phyloP scores from a whole-genome alignment of 257 asterid species.

The Solanum chiquidenum region DNA sequence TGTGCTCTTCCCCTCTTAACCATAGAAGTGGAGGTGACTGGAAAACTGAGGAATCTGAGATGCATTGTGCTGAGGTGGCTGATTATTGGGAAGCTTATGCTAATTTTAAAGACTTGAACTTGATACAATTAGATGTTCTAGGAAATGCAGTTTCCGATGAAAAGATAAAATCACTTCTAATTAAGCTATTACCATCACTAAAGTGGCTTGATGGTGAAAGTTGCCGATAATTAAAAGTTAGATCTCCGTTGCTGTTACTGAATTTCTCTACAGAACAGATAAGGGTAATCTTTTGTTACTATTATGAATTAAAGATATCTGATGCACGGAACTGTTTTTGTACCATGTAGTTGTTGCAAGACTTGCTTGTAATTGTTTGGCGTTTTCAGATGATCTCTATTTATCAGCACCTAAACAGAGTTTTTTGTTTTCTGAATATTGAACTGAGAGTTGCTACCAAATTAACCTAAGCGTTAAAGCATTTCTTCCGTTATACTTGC shows the following conservation, averaged over 20 bases:
- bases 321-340: not conserved
- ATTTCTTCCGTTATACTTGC: not conserved
- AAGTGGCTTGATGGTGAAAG: slow-evolving; percentile 71
- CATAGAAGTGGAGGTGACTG: slow-evolving; percentile 39
- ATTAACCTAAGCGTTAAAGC: not conserved
- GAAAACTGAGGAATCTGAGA: slow-evolving; percentile 17
- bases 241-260: not conserved
- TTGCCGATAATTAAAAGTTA: not conserved
- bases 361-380: not conserved
- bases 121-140: slow-evolving; percentile 57
- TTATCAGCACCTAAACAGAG: not conserved
- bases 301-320: not conserved
- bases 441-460: not conserved
- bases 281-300: not conserved
- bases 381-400: not conserved
- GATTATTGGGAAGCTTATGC: slow-evolving; percentile 53
- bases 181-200: slow-evolving; percentile 48
- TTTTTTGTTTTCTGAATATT: not conserved
- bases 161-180: slow-evolving; percentile 33
- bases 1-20: slow-evolving; percentile 72
- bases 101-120: slow-evolving; percentile 49
- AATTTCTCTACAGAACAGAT: not conserved
- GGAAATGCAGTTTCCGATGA: slow-evolving; percentile 52
- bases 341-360: not conserved
- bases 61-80: slow-evolving; percentile 14